These are phyloP conservation scores for Lactarius tabidus DNA, from an alignment of 768 basidiomycete species.

Conservation along the genomic window DNA sequence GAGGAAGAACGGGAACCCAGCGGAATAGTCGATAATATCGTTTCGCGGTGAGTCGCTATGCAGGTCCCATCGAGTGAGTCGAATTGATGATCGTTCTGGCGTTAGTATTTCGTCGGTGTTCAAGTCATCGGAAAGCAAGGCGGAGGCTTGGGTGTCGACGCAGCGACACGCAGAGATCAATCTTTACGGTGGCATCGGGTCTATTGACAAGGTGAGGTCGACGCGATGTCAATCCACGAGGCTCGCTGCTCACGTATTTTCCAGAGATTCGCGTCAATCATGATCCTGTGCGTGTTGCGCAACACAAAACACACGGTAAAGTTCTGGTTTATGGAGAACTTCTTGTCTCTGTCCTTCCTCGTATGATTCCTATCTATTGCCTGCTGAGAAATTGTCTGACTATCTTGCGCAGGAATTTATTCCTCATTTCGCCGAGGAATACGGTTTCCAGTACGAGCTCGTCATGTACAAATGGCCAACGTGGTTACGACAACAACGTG, in stretches of 20 bases:
- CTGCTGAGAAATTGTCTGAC: too few relatives aligned
- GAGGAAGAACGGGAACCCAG: constrained; percentile 4
- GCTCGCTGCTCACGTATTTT: too few relatives aligned
- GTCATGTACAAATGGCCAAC: constrained; percentile 99
- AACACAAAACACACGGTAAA: constrained; percentile 24
- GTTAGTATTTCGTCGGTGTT: too few relatives aligned
- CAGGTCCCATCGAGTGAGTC: too few relatives aligned
- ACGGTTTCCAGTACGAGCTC: constrained; percentile 60
- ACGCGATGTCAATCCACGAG: not conserved
- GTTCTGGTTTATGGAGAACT: too few relatives aligned
- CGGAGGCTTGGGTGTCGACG: too few relatives aligned
- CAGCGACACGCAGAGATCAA: constrained; percentile 62
- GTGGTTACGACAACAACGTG: constrained; percentile 94
- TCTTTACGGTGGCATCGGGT: constrained; percentile 99
- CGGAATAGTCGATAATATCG: constrained; percentile 38
- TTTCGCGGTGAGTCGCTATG: too few relatives aligned
- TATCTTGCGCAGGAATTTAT: too few relatives aligned
- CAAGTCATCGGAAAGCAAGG: constrained; percentile 5
- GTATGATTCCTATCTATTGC: too few relatives aligned
- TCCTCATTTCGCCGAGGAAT: constrained; percentile 42
- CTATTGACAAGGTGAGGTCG: constrained; percentile 74
- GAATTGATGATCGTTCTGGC: too few relatives aligned
- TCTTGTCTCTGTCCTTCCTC: too few relatives aligned
- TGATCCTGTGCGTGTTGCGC: constrained; percentile 39
- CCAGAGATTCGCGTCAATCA: constrained; percentile 31